Conservation (phyloP, 306 rosid genomes). For the Pyrus betulifolia region DNA sequence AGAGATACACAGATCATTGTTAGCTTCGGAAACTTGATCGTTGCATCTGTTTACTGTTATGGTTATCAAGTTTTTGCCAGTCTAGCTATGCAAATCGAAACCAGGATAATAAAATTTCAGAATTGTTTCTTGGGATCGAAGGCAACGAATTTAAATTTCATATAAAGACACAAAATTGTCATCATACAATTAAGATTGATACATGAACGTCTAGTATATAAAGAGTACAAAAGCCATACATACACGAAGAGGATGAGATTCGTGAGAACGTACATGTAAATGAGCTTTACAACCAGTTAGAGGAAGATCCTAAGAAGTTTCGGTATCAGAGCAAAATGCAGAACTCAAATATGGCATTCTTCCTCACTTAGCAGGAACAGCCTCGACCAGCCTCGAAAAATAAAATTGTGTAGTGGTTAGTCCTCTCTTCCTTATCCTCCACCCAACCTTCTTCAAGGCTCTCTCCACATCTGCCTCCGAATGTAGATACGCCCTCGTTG, state of each 20-base stretch:
- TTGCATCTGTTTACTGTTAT: neutral
- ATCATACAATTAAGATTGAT: neutral
- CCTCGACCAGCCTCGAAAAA: constrained; percentile 85
- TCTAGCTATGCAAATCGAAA: neutral
- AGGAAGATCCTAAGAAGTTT: constrained; percentile 22
- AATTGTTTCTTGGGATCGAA: neutral
- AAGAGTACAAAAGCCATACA: constrained; percentile 15
- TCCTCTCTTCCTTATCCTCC: constrained; percentile 81
- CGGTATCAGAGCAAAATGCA: constrained; percentile 17
- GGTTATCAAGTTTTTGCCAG: neutral
- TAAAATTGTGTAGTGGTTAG: constrained; percentile 74
- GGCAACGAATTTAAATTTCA: neutral
- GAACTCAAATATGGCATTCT: constrained; percentile 32
- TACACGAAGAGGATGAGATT: constrained; percentile 16
- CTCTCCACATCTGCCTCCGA: constrained; percentile 80
- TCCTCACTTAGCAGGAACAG: constrained; percentile 59
- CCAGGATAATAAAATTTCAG: neutral
- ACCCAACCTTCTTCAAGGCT: constrained; percentile 73
- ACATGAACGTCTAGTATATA: constrained; percentile 4
- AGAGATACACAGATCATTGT: neutral
- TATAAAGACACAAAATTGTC: neutral
- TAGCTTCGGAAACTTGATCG: neutral
- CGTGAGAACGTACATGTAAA: constrained; percentile 12
- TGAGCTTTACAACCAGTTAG: constrained; percentile 36
- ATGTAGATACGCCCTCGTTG: constrained; percentile 91